Evolutionary conservation across 129 eudicot species (phyloP).

Genomic region (Artemisia tridentata): DNA sequence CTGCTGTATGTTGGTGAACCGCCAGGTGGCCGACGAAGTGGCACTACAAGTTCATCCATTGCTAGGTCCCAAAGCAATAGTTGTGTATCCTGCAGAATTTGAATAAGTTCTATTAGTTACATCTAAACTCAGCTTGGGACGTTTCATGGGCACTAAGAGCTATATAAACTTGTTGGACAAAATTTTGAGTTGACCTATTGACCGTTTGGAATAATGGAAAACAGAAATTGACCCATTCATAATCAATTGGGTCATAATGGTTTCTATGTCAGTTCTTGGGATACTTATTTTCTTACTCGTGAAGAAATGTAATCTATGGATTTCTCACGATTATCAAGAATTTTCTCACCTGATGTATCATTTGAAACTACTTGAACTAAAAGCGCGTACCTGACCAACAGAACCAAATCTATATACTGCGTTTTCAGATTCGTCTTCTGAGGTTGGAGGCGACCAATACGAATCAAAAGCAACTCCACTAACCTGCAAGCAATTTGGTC

Average conservation of each 20-base stretch:
- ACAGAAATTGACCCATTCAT: neutral
- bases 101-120: neutral
- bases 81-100: slow-evolving; percentile 58
- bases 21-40: slow-evolving; percentile 69
- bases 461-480: slow-evolving; percentile 94
- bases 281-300: no score
- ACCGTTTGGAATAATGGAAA: no score
- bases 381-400: slow-evolving; percentile 70
- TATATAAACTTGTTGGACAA: neutral
- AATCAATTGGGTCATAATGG: neutral
- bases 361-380: neutral
- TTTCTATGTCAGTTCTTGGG: no score
- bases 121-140: neutral
- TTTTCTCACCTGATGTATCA: neutral
- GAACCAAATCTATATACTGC: slow-evolving; percentile 83
- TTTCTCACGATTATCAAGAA: no score
- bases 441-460: slow-evolving; percentile 72
- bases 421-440: slow-evolving; percentile 65
- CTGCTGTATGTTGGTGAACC: slow-evolving; percentile 88
- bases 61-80: slow-evolving; percentile 86
- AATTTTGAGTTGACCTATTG: no score
- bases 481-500: slow-evolving; percentile 50
- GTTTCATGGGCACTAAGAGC: neutral
- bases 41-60: slow-evolving; percentile 82
- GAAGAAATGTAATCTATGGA: no score